These are phyloP conservation scores for Henckelia pumila DNA, from an alignment of 257 asterid genomes.

Conservation along the genomic window DNA sequence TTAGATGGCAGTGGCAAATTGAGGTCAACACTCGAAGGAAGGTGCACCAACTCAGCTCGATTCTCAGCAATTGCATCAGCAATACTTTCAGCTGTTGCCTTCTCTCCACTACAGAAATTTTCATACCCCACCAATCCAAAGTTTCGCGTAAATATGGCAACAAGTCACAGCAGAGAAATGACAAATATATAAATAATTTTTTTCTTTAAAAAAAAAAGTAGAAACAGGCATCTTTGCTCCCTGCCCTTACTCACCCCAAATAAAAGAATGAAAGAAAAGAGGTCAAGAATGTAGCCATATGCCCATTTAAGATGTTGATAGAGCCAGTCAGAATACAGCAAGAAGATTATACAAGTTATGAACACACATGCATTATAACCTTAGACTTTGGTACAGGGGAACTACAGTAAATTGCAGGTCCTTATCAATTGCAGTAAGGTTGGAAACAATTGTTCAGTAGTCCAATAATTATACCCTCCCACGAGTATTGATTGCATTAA, in stretches of 20 bases:
- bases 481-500: conserved; percentile 8
- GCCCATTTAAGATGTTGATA: background rate
- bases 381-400: background rate
- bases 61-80: conserved; percentile 84
- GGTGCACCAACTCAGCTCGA: conserved; percentile 92
- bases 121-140: conserved; percentile 21
- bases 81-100: conserved; percentile 85
- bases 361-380: conserved; percentile 9
- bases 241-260: background rate
- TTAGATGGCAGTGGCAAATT: conserved; percentile 75
- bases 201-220: conserved; percentile 1
- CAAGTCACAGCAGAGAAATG: background rate
- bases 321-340: conserved; percentile 13
- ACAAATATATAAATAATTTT: background rate
- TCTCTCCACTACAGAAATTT: conserved; percentile 71
- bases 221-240: conserved; percentile 1
- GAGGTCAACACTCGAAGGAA: conserved; percentile 79
- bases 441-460: conserved; percentile 6
- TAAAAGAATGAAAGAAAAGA: background rate
- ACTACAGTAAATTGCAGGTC: background rate
- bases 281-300: background rate
- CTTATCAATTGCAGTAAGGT: background rate
- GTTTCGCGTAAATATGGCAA: conserved; percentile 14
- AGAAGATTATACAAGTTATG: background rate
- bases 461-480: conserved; percentile 15